A percentile compares a stretch with the other conserved stretches of the same genome.
Evolutionary conservation across 495 filamentous ascomycete species (phyloP).

Genomic region (Neurospora pannonica): DNA sequence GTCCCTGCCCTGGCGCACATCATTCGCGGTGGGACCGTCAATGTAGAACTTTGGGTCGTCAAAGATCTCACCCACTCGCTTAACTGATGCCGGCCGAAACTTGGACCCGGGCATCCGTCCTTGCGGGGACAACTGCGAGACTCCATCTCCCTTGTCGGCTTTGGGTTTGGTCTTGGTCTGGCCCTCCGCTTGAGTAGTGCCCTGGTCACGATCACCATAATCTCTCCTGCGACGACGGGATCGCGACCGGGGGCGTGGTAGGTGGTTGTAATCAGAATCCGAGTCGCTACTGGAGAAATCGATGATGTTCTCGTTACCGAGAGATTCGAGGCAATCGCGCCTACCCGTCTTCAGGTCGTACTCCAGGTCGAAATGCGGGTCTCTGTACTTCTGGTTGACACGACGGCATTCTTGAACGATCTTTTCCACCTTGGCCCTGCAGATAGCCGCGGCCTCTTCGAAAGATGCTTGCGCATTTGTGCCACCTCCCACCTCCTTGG

Average conservation of each 20-base stretch:
- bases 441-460: slow-evolving; percentile 60
- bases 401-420: slow-evolving; percentile 76
- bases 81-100: slow-evolving; percentile 51
- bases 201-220: neutral
- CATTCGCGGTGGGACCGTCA: slow-evolving; percentile 72
- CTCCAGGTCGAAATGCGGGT: slow-evolving; percentile 83
- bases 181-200: neutral
- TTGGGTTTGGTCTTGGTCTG: neutral
- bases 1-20: slow-evolving; percentile 68
- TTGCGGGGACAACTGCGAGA: slow-evolving; percentile 2
- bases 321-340: slow-evolving; percentile 54
- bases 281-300: slow-evolving; percentile 4
- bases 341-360: slow-evolving; percentile 57
- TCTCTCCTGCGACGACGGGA: neutral
- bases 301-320: slow-evolving; percentile 27
- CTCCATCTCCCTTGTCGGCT: neutral
- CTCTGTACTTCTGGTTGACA: slow-evolving; percentile 83
- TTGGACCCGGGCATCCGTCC: slow-evolving; percentile 10
- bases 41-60: slow-evolving; percentile 78
- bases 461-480: slow-evolving; percentile 51
- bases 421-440: slow-evolving; percentile 64
- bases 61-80: slow-evolving; percentile 73
- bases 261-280: slow-evolving; percentile 4
- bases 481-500: slow-evolving; percentile 18
- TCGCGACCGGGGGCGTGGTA: neutral